Base-by-base conservation (phyloP, 768 basidiomycete genomes). In the Russula virescens region DNA sequence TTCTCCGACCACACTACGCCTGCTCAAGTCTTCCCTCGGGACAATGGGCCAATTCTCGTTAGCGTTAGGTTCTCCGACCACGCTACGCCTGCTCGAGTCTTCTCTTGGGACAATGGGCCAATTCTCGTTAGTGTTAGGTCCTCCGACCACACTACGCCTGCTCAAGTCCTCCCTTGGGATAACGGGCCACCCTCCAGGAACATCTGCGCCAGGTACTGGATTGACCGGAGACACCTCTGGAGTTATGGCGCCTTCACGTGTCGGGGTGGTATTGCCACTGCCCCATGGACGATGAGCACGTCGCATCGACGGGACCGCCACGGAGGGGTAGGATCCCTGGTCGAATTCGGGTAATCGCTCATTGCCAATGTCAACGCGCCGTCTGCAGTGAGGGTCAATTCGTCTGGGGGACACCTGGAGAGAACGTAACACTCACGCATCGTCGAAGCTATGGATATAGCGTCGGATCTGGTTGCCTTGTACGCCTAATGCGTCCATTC, bases 361-460 rank as follows among this genome's bases (percentile, higher is more conserved):
- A 74, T 92, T 92, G 52, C 79, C 77, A 26, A 87, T 69, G 73
- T 91, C 89, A 40, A 84, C 83, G 23, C 83, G 83, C 55, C 90
- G 89, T 42, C 87, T 89, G 69, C 64, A 11, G 6, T n/a, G 14
- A 6, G 46, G 42, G 45, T 58, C n/a, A 28, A 38, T 16, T 19
- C 34, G 63, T 62, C 43, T 38, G 13, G 46, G 34, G 31, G 35
- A 59, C 43, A 34, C 13, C 14, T 11, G 19, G 34, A 59, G 47
- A 26, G 35, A 52, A 52, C 57, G 35, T 42, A 57, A 25, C 45
- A 82, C 86, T 68, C 68, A 89, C 85, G 89, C 89, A 64, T 91
- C 88, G 69, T 82, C 86, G 75, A 91, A 92, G 61, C 74, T 85
- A 60, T 80, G 83, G 71, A 92, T 89, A 63, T 79, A 79, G 63